phyloP scores from a whole-genome alignment of 2,329 filamentous ascomycete species.

The Trichoderma endophyticum region DNA sequence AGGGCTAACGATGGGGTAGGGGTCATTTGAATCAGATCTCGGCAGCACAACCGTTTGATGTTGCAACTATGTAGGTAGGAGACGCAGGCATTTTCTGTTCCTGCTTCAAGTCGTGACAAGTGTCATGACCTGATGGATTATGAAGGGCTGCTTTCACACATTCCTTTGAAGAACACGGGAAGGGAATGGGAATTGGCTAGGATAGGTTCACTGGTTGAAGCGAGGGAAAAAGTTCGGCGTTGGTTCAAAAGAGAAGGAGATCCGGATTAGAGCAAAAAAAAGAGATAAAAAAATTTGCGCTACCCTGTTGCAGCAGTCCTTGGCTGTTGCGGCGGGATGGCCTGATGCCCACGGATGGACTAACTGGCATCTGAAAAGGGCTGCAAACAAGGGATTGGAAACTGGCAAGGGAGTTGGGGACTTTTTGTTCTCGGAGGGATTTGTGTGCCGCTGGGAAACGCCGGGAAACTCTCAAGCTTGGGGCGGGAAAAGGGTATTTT shows the following conservation, averaged over 20 bases:
- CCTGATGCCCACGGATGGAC: constrained; percentile 4
- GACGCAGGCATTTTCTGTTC: not conserved
- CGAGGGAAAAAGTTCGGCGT: constrained; percentile 1
- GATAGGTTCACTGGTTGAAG: constrained; percentile 1
- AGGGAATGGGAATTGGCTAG: not conserved
- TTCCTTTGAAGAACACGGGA: constrained; percentile 1
- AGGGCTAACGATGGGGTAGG: constrained; percentile 13
- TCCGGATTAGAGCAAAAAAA: not conserved
- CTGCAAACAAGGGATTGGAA: constrained; percentile 16
- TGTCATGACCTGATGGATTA: not conserved
- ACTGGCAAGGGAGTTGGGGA: constrained; percentile 9
- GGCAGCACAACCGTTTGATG: not conserved
- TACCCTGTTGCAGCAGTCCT: constrained; percentile 13
- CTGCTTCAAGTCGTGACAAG: not conserved
- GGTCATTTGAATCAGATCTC: not conserved
- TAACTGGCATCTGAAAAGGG: constrained; percentile 2
- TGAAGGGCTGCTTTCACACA: not conserved
- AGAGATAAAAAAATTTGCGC: constrained; percentile 1
- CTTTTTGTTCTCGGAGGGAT: constrained; percentile 1
- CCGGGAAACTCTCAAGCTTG: not conserved
- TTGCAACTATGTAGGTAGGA: constrained; percentile 8
- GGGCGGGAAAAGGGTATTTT: constrained; percentile 2
- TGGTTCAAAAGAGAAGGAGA: constrained; percentile 16
- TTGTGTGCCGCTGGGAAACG: not conserved
- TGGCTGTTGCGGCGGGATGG: constrained; percentile 10